phyloP scores from a whole-genome alignment of 306 rosid species.

The Coriaria nepalensis region DNA sequence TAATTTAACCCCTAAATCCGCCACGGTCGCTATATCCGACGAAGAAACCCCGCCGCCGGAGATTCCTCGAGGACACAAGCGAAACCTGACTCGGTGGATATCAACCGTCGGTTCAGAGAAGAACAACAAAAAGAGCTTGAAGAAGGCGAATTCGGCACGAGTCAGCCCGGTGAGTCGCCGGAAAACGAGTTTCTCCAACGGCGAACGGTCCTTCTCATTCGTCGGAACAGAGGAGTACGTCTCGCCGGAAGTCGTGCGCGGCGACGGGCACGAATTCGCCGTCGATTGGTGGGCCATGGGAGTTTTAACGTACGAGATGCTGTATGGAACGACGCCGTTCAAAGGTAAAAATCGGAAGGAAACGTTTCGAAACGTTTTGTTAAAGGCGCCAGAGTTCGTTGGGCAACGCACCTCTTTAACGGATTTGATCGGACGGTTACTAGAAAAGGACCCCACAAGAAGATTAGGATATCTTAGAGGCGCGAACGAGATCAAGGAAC shows the following conservation, averaged over 20 bases:
- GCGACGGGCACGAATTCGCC: slow-evolving; percentile 86
- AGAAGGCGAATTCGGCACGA: slow-evolving; percentile 53
- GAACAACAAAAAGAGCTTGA: slow-evolving; percentile 15
- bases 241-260: slow-evolving; percentile 76
- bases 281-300: slow-evolving; percentile 99
- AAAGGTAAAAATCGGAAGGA: slow-evolving; percentile 71
- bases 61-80: slow-evolving; percentile 18
- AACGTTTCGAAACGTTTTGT: slow-evolving; percentile 58
- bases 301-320: slow-evolving; percentile 58
- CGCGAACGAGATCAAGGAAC: slow-evolving; percentile 70
- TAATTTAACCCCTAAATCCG: slow-evolving; percentile 28
- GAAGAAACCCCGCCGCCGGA: slow-evolving; percentile 14
- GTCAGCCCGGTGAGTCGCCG: slow-evolving; percentile 75
- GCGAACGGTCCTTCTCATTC: slow-evolving; percentile 74
- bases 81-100: slow-evolving; percentile 45
- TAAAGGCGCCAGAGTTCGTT: slow-evolving; percentile 39
- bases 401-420: slow-evolving; percentile 53
- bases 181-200: slow-evolving; percentile 40
- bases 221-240: slow-evolving; percentile 96
- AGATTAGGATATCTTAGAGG: slow-evolving; percentile 62
- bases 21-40: slow-evolving; percentile 5
- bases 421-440: slow-evolving; percentile 49
- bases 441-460: slow-evolving; percentile 60
- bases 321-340: slow-evolving; percentile 87
- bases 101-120: slow-evolving; percentile 2